Base-by-base conservation (phyloP, 2,329 filamentous ascomycete genomes). In the Neofusicoccum laricinum region DNA sequence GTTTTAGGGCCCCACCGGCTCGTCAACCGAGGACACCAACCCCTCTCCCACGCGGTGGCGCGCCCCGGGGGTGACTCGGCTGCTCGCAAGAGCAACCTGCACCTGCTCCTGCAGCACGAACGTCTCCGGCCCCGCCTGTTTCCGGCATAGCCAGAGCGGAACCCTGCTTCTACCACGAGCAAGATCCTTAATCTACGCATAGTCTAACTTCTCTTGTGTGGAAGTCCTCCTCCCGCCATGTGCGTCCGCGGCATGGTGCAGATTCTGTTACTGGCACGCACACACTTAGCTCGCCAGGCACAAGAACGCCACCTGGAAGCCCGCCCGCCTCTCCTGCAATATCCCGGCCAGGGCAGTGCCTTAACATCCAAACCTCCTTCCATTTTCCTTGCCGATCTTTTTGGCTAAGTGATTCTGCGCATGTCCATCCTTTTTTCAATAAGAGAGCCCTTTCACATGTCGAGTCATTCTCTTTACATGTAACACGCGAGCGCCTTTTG, bases 241-340 rank as follows among this genome's bases (percentile, higher is more conserved):
- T 59, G 40, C 25, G 34, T 21, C 41, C 34, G 5, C 40, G 55
- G 25, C 55, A 59, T 12, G 10, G 4, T 46, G 55, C 55, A 45
- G 21, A 32, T 58, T 45, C 38, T 58, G 53, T 19, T 17, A 36
- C 40, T 10, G 14, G n/a, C 14, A 36, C 38, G 14, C 53, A 14
- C 36, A 15, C 36, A 41, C 51, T 32, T 58, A 40, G 53, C 55
- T 21, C 40, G 41, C 55, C 55, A 59, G 55, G 55, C 41, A 59
- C 55, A 59, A 11, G 30, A 7, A 36, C 55, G 55, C 55, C 41
- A 46, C 46, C 40, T 59, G 55, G 40, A 46, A 46, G 40, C 55
- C 15, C 19, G 41, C 55, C 55, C 30, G 21, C 30, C 41, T 45
- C 19, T 46, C 55, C 55, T 59, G 55, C 15, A 59, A 46, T 43